Conservation (phyloP, 2,329 filamentous ascomycete species). For the Tolypocladium pustulatum region DNA sequence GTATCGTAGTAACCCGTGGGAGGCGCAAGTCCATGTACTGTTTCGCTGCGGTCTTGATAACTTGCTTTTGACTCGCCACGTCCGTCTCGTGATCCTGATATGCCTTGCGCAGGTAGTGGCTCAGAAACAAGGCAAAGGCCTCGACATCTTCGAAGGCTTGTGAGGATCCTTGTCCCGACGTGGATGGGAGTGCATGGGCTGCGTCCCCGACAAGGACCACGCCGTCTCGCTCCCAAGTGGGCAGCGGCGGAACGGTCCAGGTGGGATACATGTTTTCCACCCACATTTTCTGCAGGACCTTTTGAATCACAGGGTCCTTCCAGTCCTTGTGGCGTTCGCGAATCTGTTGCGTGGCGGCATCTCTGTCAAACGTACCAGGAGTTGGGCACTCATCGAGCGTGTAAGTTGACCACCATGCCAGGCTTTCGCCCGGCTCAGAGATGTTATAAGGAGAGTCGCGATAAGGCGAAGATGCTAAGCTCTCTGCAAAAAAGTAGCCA, state of each 20-base stretch:
- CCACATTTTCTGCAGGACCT: constrained; percentile 2
- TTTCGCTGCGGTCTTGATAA: constrained; percentile 7
- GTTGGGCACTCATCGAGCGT: constrained; percentile 6
- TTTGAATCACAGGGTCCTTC: constrained; percentile 10
- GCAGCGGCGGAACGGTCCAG: constrained; percentile 9
- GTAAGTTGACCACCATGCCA: constrained; percentile 12
- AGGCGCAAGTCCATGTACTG: constrained; percentile 10
- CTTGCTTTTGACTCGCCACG: constrained; percentile 2
- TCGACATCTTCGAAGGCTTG: constrained; percentile 12
- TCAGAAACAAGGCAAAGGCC: constrained; percentile 7
- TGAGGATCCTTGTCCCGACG: constrained; percentile 10
- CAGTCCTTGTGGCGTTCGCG: constrained; percentile 7
- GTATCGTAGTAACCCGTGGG: constrained; percentile 8
- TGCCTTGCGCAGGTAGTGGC: constrained; percentile 5
- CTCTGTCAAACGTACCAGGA: constrained; percentile 5
- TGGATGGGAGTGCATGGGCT: constrained; percentile 10
- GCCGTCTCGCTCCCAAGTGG: constrained; percentile 11
- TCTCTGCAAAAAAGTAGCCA: constrained; percentile 10
- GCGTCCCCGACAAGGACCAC: constrained; percentile 12
- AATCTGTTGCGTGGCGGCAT: constrained; percentile 9
- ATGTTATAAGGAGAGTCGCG: constrained; percentile 9
- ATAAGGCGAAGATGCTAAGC: constrained; percentile 3
- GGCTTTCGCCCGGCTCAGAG: constrained; percentile 7
- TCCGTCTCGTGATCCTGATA: neutral
- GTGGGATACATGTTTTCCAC: constrained; percentile 11